Percentiles rank a stretch among this genome's conserved stretches.
Evolutionary conservation across 208 protist species (phyloP).

Genomic region (Wallacemonas sp.): DNA sequence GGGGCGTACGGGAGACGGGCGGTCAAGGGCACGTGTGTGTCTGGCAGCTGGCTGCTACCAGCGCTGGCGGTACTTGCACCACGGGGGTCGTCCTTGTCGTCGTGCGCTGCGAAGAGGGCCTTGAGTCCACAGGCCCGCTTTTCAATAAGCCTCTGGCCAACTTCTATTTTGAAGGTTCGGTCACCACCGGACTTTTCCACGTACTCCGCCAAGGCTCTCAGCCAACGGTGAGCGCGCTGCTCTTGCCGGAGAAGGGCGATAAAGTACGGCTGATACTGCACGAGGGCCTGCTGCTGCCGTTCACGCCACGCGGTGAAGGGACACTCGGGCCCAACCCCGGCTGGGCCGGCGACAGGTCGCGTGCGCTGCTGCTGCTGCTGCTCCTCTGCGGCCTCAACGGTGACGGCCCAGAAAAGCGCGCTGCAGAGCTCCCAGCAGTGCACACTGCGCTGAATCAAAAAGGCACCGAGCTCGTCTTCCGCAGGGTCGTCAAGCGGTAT

Average conservation of each 20-base stretch:
- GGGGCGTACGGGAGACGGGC: background rate
- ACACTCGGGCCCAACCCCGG: no score
- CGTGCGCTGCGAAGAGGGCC: constrained; percentile 37
- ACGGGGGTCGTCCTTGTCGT: background rate
- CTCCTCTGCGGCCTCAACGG: constrained; percentile 54
- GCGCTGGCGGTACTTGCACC: background rate
- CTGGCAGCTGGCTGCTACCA: background rate
- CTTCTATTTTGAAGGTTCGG: constrained; percentile 42
- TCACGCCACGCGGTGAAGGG: constrained; percentile 27
- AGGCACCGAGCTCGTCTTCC: constrained; percentile 44
- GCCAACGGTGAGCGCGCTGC: constrained; percentile 36
- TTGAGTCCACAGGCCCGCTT: constrained; percentile 55
- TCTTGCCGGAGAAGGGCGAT: constrained; percentile 51
- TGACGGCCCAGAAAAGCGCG: constrained; percentile 63
- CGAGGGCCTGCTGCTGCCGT: constrained; percentile 31
- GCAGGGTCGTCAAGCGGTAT: constrained; percentile 68
- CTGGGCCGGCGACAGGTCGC: constrained; percentile 5
- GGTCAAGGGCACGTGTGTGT: background rate
- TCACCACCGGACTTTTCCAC: constrained; percentile 38
- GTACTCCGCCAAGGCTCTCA: constrained; percentile 37
- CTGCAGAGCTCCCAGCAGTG: constrained; percentile 78
- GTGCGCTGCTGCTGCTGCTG: constrained; percentile 6
- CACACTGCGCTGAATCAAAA: constrained; percentile 61
- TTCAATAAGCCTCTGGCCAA: constrained; percentile 41
- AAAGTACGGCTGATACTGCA: constrained; percentile 42